phyloP scores from a whole-genome alignment of 2,329 filamentous ascomycete species.

The Monilinia fructicola region DNA sequence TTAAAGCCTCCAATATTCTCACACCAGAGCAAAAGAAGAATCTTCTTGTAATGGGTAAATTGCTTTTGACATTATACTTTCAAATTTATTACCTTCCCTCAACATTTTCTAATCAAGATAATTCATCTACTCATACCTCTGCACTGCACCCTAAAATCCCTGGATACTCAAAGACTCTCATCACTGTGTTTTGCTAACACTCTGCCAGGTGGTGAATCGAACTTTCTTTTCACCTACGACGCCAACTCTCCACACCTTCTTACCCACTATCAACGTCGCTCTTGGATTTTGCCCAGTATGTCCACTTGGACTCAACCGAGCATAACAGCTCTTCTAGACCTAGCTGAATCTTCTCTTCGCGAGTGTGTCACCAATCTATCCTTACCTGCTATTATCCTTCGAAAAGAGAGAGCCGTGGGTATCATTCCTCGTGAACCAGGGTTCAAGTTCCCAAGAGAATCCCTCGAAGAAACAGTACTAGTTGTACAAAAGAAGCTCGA shows the following conservation, averaged over 20 bases:
- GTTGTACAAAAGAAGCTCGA: conserved; percentile 93
- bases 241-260: conserved; percentile 65
- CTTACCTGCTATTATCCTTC: conserved; percentile 75
- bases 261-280: conserved; percentile 60
- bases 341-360: conserved; percentile 79
- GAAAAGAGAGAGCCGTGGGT: conserved; percentile 85
- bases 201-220: conserved; percentile 72
- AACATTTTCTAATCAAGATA: too few species aligned
- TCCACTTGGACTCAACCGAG: conserved; percentile 71
- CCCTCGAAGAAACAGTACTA: conserved; percentile 91
- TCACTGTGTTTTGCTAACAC: conserved; percentile 10
- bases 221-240: conserved; percentile 86
- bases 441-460: conserved; percentile 76
- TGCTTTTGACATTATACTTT: neutral
- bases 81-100: neutral
- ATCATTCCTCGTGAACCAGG: conserved; percentile 65
- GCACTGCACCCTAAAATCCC: neutral
- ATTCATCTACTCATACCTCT: neutral
- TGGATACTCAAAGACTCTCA: neutral
- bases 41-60: conserved; percentile 74
- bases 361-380: conserved; percentile 79
- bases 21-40: conserved; percentile 69
- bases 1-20: conserved; percentile 60
- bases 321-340: conserved; percentile 78
- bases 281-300: conserved; percentile 81